phyloP scores from a whole-genome alignment of 495 filamentous ascomycete genomes.

The Astrothelium macrocarpum region DNA sequence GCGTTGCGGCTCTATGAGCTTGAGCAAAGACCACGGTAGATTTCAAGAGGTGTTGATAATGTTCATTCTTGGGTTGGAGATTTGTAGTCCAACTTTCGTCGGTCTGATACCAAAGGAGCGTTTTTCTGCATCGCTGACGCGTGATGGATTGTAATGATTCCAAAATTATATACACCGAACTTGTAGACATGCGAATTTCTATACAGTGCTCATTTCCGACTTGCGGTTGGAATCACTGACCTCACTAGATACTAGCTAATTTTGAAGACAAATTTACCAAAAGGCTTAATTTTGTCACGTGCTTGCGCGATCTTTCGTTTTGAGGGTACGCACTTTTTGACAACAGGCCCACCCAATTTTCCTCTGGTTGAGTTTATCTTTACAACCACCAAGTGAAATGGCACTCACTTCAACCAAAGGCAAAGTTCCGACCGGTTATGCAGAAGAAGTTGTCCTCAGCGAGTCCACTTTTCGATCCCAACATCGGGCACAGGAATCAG shows the following conservation, averaged over 20 bases:
- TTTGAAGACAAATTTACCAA: background rate
- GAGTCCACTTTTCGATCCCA: slow-evolving; percentile 65
- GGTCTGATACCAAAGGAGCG: background rate
- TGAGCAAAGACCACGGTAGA: background rate
- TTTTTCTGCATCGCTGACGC: background rate
- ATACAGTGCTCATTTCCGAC: background rate
- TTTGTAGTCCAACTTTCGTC: background rate
- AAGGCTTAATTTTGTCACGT: background rate
- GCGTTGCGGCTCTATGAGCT: background rate
- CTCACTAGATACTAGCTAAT: background rate
- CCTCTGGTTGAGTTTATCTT: background rate
- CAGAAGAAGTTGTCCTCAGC: slow-evolving; percentile 79
- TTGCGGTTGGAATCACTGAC: background rate
- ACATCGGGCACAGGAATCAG: slow-evolving; percentile 47
- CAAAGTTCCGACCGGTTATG: slow-evolving; percentile 82
- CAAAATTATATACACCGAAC: background rate
- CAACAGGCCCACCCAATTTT: too few relatives aligned
- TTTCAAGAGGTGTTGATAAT: background rate
- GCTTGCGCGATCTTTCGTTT: background rate
- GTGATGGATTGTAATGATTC: background rate
- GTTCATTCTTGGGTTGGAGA: background rate
- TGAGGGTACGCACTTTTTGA: too few relatives aligned
- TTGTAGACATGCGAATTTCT: background rate
- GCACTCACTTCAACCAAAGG: slow-evolving; percentile 63
- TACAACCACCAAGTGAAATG: background rate